phyloP scores from a whole-genome alignment of 352 stramenopile genomes.

The Pelagophyceae sp. region DNA sequence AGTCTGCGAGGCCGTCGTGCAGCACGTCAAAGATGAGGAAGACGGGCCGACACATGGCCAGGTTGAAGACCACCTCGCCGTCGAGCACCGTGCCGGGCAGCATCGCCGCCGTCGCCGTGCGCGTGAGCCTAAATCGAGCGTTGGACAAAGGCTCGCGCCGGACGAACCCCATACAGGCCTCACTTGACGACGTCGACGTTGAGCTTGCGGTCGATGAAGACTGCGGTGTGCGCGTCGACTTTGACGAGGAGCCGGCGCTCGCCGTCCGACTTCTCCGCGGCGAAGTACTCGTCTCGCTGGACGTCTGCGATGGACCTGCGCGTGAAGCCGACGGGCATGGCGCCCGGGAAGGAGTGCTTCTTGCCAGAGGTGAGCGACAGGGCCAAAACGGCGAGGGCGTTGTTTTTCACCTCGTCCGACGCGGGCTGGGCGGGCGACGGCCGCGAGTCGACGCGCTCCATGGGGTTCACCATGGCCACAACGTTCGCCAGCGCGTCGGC shows the following conservation, averaged over 20 bases:
- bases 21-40: slow-evolving; percentile 21
- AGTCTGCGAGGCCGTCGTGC: not conserved
- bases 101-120: not conserved
- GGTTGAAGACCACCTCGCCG: slow-evolving; percentile 8
- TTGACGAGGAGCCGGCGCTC: slow-evolving; percentile 6
- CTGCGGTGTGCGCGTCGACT: not conserved
- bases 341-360: not conserved
- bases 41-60: not conserved
- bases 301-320: not conserved
- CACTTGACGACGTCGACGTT: not conserved
- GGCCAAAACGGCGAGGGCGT: not conserved
- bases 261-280: slow-evolving; percentile 11
- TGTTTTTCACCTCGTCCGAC: not conserved
- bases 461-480: not conserved
- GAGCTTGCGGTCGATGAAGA: not conserved
- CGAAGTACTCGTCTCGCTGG: not conserved
- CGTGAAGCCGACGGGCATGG: slow-evolving; percentile 5
- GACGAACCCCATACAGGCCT: too few relatives aligned
- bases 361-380: not conserved
- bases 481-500: not conserved
- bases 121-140: not conserved
- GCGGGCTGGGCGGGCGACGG: not conserved
- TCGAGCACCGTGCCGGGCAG: not conserved
- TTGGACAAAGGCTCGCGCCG: not conserved
- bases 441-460: not conserved